phyloP scores from a whole-genome alignment of 352 stramenopile species.

The Peronosclerospora sorghi region DNA sequence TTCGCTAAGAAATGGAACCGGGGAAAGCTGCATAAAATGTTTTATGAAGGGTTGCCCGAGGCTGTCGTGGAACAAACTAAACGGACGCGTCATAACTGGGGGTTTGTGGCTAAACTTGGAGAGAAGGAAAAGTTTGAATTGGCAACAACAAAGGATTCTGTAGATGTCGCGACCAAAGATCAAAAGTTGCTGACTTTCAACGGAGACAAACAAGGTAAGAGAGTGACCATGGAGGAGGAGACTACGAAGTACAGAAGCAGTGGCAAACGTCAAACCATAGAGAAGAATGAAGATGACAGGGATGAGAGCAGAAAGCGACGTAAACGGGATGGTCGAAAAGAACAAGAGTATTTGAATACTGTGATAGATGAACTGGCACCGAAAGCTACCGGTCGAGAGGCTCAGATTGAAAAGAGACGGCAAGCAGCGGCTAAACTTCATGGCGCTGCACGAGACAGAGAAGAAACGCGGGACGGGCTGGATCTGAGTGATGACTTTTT shows the following conservation, averaged over 20 bases:
- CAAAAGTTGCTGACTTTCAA: constrained; percentile 16
- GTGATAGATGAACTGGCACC: constrained; percentile 51
- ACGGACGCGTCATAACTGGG: constrained; percentile 62
- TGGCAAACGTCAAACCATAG: constrained; percentile 1
- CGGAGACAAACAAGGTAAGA: background rate
- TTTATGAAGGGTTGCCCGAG: constrained; percentile 52
- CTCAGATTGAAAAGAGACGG: constrained; percentile 44
- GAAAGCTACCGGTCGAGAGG: constrained; percentile 53
- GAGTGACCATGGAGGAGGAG: background rate
- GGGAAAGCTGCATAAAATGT: constrained; percentile 41
- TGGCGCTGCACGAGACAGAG: constrained; percentile 45
- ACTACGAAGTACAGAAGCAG: background rate
- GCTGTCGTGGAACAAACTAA: constrained; percentile 52
- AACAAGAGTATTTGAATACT: constrained; percentile 29
- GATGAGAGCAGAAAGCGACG: constrained; percentile 15
- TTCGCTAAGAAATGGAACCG: constrained; percentile 63
- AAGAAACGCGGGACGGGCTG: constrained; percentile 50
- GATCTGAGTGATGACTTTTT: constrained; percentile 60
- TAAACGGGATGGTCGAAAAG: constrained; percentile 22
- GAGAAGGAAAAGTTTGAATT: constrained; percentile 53
- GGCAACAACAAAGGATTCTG: constrained; percentile 54
- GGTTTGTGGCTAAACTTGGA: constrained; percentile 43
- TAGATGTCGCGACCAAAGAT: constrained; percentile 56
- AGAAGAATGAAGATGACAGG: constrained; percentile 14
- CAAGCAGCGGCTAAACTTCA: constrained; percentile 37